phyloP scores from a whole-genome alignment of 2,329 filamentous ascomycete genomes.

The Neonectria ditissima region DNA sequence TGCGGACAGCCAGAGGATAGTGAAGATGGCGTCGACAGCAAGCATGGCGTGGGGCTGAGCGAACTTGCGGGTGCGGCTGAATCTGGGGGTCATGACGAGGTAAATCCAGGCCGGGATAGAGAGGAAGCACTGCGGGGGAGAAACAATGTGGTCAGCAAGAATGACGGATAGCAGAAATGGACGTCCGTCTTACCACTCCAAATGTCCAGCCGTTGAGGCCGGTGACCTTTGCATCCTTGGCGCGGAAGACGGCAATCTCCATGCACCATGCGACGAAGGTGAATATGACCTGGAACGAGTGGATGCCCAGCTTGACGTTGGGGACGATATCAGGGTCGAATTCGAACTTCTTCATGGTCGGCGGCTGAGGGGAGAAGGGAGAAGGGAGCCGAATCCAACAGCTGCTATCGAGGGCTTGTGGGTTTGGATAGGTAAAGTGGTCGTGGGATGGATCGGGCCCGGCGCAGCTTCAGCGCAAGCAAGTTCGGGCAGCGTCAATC shows the following conservation, averaged over 20 bases:
- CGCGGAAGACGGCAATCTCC: slow-evolving; percentile 69
- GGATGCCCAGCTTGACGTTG: slow-evolving; percentile 67
- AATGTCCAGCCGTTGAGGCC: slow-evolving; percentile 74
- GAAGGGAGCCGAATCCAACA: neutral
- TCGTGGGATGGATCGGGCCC: slow-evolving; percentile 19
- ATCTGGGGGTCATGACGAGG: slow-evolving; percentile 73
- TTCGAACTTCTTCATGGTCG: slow-evolving; percentile 61
- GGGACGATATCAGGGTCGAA: slow-evolving; percentile 67
- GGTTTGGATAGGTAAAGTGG: slow-evolving; percentile 2
- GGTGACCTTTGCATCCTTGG: slow-evolving; percentile 60
- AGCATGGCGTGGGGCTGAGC: slow-evolving; percentile 73
- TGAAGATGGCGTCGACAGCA: slow-evolving; percentile 67
- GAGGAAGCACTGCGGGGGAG: slow-evolving; percentile 69
- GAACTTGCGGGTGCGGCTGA: slow-evolving; percentile 69
- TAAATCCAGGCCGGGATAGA: slow-evolving; percentile 74
- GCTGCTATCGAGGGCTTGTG: slow-evolving; percentile 9
- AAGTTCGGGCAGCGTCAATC: slow-evolving; percentile 7
- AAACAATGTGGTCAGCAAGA: neutral
- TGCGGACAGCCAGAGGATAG: slow-evolving; percentile 73
- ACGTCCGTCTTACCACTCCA: slow-evolving; percentile 63
- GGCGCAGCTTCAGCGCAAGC: slow-evolving; percentile 14
- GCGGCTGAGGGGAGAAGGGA: neutral
- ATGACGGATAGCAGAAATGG: neutral
- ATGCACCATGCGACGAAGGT: slow-evolving; percentile 69
- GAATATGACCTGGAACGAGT: slow-evolving; percentile 66